phyloP scores from a whole-genome alignment of 1,139 yeast species.

The Scheffersomyces insectosa region DNA sequence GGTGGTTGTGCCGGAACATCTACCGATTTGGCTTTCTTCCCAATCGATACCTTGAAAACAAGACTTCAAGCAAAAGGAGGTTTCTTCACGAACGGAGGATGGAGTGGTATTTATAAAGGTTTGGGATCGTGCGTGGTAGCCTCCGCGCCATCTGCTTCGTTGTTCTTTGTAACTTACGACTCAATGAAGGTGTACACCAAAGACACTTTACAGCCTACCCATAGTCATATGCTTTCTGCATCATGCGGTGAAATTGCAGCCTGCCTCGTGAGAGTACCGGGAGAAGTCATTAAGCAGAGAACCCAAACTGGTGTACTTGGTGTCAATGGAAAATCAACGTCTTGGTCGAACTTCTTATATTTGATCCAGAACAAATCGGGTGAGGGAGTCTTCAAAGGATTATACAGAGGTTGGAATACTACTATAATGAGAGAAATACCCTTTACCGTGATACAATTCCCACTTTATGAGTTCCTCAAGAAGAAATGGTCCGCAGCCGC shows the following conservation, averaged over 20 bases:
- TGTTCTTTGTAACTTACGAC: constrained; percentile 90
- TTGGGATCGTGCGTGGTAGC: constrained; percentile 93
- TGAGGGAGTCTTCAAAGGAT: constrained; percentile 74
- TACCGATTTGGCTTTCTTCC: constrained; percentile 91
- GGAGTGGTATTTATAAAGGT: constrained; percentile 87
- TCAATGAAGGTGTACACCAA: constrained; percentile 59
- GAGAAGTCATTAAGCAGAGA: constrained; percentile 92
- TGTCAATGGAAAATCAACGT: constrained; percentile 56
- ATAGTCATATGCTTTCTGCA: constrained; percentile 81
- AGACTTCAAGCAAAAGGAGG: constrained; percentile 95
- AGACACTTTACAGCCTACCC: constrained; percentile 36
- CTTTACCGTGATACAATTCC: constrained; percentile 92
- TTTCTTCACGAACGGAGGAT: constrained; percentile 88
- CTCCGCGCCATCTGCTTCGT: constrained; percentile 90
- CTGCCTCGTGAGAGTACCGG: constrained; percentile 92
- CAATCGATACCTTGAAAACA: constrained; percentile 93
- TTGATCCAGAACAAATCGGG: constrained; percentile 61
- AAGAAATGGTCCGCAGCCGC: constrained; percentile 43
- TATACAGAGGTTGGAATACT: constrained; percentile 91
- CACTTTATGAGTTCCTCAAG: constrained; percentile 84
- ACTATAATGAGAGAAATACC: constrained; percentile 95
- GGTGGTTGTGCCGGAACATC: constrained; percentile 98
- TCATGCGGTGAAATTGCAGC: constrained; percentile 91
- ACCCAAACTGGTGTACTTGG: constrained; percentile 68
- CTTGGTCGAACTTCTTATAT: constrained; percentile 64